Percentiles rank a stretch among this genome's conserved stretches.
phyloP scores from a whole-genome alignment of 2,329 filamentous ascomycete genomes.

The Trichoderma oligosporum region DNA sequence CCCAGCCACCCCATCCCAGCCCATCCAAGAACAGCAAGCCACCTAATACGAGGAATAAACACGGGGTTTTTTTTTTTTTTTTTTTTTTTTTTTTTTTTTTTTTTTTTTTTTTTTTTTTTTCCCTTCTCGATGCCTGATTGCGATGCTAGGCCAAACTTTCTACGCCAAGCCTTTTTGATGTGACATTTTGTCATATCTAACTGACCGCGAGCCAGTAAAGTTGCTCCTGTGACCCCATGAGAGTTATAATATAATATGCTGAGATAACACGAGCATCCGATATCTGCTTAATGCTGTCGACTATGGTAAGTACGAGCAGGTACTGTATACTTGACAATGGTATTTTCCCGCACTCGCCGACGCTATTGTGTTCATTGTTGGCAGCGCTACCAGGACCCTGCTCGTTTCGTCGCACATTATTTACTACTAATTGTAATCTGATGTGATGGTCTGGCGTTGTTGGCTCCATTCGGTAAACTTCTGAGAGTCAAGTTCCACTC shows the following conservation, averaged over 20 bases:
- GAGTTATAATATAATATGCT: not conserved
- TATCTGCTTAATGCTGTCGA: not conserved
- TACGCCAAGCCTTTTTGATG: not conserved
- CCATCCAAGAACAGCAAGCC: slow-evolving; percentile 16
- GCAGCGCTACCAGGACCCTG: not conserved
- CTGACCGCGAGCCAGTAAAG: not conserved
- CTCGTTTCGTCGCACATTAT: not conserved
- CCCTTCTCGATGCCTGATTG: slow-evolving; percentile 15
- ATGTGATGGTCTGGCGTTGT: not conserved
- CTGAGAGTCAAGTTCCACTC: slow-evolving; percentile 12
- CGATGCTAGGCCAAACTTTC: not conserved
- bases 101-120: too few relatives aligned
- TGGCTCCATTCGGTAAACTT: slow-evolving; percentile 17
- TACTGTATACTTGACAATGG: not conserved
- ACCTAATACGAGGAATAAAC: slow-evolving; percentile 14
- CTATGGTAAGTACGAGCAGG: too few relatives aligned
- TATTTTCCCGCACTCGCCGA: slow-evolving; percentile 17
- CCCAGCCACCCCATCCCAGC: slow-evolving; percentile 4
- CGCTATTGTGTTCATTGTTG: slow-evolving; percentile 13
- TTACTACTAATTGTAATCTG: slow-evolving; percentile 10
- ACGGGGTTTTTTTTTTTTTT: not conserved
- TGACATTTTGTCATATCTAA: not conserved
- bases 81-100: too few relatives aligned
- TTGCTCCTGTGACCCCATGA: not conserved
- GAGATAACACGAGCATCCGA: slow-evolving; percentile 8